Base-by-base conservation (phyloP, 345 rosid species). In the Sapria himalayana region DNA sequence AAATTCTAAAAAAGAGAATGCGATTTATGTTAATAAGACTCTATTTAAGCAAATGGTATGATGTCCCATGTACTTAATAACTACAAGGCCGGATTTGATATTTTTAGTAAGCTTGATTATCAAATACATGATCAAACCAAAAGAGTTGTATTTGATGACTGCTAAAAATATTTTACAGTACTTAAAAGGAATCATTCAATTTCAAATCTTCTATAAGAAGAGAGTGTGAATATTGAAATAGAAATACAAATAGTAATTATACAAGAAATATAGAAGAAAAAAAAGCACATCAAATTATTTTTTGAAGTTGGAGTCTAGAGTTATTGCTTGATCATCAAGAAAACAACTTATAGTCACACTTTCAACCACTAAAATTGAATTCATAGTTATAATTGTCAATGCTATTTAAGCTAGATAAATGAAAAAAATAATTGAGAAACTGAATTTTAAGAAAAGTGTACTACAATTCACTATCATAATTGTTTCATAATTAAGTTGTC, bases 341-440 rank as follows among this genome's bases (percentile, higher is more conserved):
- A n/a, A n/a, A n/a, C n/a, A n/a, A n/a, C n/a, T n/a, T n/a, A n/a
- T n/a, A n/a, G n/a, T n/a, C n/a, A n/a, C n/a, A n/a, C n/a, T n/a
- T n/a, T n/a, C n/a, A n/a, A n/a, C n/a, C n/a, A n/a, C 31, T 27
- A 11, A 27, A 27, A 9, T 4, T 9, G 37, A 33, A 9, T 33
- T 33, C 10, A 9, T 33, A 12, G 37, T 9, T 4, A n/a, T 9
- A 33, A 9, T 9, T 33, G 37, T 9, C 14, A 4, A 9, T 33
- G 37, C 37, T 33, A 33, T 4, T 33, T 9, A 33, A 33, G 5
- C 10, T 33, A 9, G 10, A 9, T 33, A 9, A 9, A 33, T 33
- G 37, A 33, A 33, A 9, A 33, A n/a, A 33, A 33, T 33, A 33
- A 33, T 33, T 33, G 37, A 33, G 37, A 33, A 33, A 9, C 37